Evolutionary conservation across 257 asterid species (phyloP).

Genomic region (Solanum clarkiae): DNA sequence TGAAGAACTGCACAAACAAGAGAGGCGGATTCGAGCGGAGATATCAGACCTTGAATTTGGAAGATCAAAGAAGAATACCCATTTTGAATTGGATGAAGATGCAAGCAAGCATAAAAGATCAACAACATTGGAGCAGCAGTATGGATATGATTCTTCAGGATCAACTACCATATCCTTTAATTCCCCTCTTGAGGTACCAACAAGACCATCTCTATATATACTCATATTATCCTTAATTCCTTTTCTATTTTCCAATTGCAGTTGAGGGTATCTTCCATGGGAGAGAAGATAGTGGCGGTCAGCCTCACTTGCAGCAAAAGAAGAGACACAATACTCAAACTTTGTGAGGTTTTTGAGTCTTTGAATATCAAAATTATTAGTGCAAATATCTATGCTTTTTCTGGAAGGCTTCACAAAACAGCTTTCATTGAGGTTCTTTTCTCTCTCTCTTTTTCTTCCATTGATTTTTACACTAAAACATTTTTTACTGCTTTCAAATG

Average conservation of each 20-base stretch:
- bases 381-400: constrained; percentile 45
- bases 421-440: constrained; percentile 48
- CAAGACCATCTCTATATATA: too few relatives aligned
- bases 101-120: constrained; percentile 33
- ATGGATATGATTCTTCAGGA: constrained; percentile 13
- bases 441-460: background rate
- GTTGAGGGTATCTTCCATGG: constrained; percentile 56
- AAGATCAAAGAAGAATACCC: background rate
- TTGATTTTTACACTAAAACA: background rate
- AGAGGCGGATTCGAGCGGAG: constrained; percentile 39
- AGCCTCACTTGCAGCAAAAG: constrained; percentile 70
- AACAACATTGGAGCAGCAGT: constrained; percentile 21
- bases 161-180: background rate
- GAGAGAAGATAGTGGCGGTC: constrained; percentile 47
- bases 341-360: constrained; percentile 63
- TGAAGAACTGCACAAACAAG: constrained; percentile 41
- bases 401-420: constrained; percentile 54
- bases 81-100: constrained; percentile 25
- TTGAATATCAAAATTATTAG: constrained; percentile 62
- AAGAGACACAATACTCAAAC: constrained; percentile 59
- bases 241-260: constrained; percentile 1
- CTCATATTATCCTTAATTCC: too few relatives aligned
- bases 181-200: constrained; percentile 50
- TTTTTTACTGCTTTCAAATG: too few relatives aligned
- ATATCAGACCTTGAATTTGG: constrained; percentile 41